Evolutionary conservation across 2,329 filamentous ascomycete genomes (phyloP), one percentile per base, ranked within the genome.

Genomic region (Cordyceps farinosa): DNA sequence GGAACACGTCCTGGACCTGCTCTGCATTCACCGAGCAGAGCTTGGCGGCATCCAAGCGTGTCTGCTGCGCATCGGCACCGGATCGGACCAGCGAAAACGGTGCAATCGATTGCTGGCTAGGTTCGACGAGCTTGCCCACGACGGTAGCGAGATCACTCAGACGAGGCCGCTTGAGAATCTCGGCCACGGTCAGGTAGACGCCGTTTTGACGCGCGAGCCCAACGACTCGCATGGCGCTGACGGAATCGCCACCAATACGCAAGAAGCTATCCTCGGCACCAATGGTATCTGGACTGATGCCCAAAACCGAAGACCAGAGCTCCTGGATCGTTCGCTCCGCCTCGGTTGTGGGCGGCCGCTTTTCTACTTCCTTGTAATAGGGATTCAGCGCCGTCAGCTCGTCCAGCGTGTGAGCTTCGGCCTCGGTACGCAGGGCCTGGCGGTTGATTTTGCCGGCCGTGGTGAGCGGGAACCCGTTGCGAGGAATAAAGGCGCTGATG

Each of bases 151-250:
- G 80, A 5, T 77, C 75, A 2, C 73, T 72, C 2, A 83, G 73
- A 3, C 75, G 71, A 0, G 81, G 79, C 32, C 77, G 72, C 36
- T 73, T 74, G 64, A 83, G 82, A 58, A 81, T 75, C 47, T 74
- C 76, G 0, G 77, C 77, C 0, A 83, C 80, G 0, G 77, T 79
- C 34, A 83, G 68, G 0, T 72, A 66, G n/a, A 81, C 69, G 4
- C 74, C 75, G 29, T 69, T 69, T 3, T 71, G 73, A 36, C 78
- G 74, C 1, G 79, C 77, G 9, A 74, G 70, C 0, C 79, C 75
- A 0, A 81, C 79, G 0, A 83, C 72, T 65, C 75, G 78, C 81
- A 83, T 83, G 1, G 81, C 80, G 3, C 75, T 74, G 4, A 83
- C 73, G 0, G 81, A 84, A 69, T 84, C 80, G 13, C 61, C 61